These are phyloP conservation scores for Aspergillus tubingensis DNA, from an alignment of 2,329 filamentous ascomycete species.

Conservation along the genomic window DNA sequence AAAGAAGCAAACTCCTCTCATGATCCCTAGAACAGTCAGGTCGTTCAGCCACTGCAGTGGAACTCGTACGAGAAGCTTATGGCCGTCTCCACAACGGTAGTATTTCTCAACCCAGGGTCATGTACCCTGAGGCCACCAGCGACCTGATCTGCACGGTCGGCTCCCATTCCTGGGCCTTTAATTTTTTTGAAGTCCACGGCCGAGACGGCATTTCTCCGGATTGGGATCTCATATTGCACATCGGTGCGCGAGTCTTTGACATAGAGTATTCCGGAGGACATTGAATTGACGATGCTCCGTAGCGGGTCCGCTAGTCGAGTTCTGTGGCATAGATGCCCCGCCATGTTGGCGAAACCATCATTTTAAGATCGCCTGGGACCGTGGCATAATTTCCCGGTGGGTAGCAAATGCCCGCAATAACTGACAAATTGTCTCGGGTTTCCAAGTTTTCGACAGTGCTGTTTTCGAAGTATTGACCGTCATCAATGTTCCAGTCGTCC, in stretches of 20 bases:
- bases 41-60: neutral
- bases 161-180: slow-evolving; percentile 14
- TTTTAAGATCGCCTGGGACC: too few relatives aligned
- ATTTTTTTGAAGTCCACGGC: slow-evolving; percentile 35
- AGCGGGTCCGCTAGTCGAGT: too few relatives aligned
- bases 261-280: slow-evolving; percentile 22
- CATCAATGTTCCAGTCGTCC: neutral
- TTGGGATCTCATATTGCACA: slow-evolving; percentile 31
- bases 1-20: slow-evolving; percentile 30
- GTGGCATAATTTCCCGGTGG: neutral
- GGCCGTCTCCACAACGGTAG: slow-evolving; percentile 29
- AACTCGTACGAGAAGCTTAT: slow-evolving; percentile 36
- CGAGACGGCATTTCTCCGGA: slow-evolving; percentile 30
- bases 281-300: slow-evolving; percentile 2
- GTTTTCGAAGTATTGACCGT: too few relatives aligned
- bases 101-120: slow-evolving; percentile 39
- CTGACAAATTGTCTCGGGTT: too few relatives aligned
- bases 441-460: too few relatives aligned
- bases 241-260: slow-evolving; percentile 34
- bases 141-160: slow-evolving; percentile 27
- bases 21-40: slow-evolving; percentile 28
- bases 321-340: too few relatives aligned
- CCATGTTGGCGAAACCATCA: too few relatives aligned
- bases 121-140: slow-evolving; percentile 33
- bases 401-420: neutral